Evolutionary conservation across 768 basidiomycete species (phyloP), one percentile per base, ranked within the genome.

Genomic region (Clavaria fumosa): DNA sequence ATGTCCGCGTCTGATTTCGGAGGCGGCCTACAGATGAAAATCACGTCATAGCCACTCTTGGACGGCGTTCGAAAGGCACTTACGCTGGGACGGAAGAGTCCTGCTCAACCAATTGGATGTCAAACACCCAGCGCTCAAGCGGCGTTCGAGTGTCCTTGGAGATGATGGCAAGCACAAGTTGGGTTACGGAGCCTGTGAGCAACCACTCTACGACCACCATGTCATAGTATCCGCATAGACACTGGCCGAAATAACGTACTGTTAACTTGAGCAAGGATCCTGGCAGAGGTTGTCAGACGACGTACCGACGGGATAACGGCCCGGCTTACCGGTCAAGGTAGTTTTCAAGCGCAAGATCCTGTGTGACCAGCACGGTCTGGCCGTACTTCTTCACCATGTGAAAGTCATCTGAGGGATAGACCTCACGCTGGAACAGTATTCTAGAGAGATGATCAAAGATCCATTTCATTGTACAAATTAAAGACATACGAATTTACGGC

Each of bases 381-480:
- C 95, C 93, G 47, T 96, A 99, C 56, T 97, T 99, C 59, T 97
- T 99, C 42, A 99, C 93, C 86, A 95, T 91, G 53, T 88, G 82
- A 55, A 99, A 99, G 62, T 99, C 95, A 57, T 97, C 95, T 0
- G 86, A 78, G 2, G 95, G 95, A 55, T 97, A 99, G 14, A 99
- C 83, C 41, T 88, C 89, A 31, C 95, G 71, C 61, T 97, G 91
- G 60, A 93, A 99, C 38, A 99, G 64, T 49, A 97, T 93, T 11
- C 89, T 95, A 53, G 31, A 20, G 31, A 34, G 18, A 31, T 12
- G 31, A 28, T 38, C 11, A 34, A n/a, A 2, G 24, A 18, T n/a
- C 35, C 37, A 9, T 22, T 26, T 5, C 14, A 0, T 17, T 7
- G 23, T 19, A 20, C 37, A 28, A 24, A 34, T 12, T 37, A 5